Conservation (phyloP, 78 protist genomes). For the Dictyostelium firmibasis region DNA sequence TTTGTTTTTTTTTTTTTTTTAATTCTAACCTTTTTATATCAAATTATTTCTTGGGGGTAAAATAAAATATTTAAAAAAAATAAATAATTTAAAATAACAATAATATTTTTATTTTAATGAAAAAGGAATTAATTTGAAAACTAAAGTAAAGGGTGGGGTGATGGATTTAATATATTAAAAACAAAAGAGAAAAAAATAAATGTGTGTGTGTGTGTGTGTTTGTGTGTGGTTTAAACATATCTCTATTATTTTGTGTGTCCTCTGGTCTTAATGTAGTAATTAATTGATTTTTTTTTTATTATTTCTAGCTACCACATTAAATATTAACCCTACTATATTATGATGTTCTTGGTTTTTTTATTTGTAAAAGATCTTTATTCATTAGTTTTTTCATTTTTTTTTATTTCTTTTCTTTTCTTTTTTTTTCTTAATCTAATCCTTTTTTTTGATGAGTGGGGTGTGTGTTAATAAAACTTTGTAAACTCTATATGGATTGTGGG, state of each 20-base stretch:
- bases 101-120: background rate
- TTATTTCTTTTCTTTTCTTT: background rate
- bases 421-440: background rate
- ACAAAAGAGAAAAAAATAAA: background rate
- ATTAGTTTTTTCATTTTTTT: background rate
- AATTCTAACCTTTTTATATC: background rate
- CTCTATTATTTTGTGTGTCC: background rate
- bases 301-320: background rate
- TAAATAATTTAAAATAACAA: background rate
- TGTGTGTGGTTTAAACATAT: background rate
- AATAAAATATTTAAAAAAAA: background rate
- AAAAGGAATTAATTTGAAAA: background rate
- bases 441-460: background rate
- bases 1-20: background rate
- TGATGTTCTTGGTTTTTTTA: constrained; percentile 17
- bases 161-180: background rate
- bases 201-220: background rate
- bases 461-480: background rate
- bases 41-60: background rate
- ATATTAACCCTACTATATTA: background rate
- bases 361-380: background rate
- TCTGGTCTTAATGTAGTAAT: background rate
- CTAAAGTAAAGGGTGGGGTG: constrained; percentile 13
- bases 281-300: background rate
- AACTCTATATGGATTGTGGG: background rate